Evolutionary conservation across 805 yeast species (phyloP), one percentile per base, ranked within the genome.

Genomic region (Sungouiozyma ichnusensis): DNA sequence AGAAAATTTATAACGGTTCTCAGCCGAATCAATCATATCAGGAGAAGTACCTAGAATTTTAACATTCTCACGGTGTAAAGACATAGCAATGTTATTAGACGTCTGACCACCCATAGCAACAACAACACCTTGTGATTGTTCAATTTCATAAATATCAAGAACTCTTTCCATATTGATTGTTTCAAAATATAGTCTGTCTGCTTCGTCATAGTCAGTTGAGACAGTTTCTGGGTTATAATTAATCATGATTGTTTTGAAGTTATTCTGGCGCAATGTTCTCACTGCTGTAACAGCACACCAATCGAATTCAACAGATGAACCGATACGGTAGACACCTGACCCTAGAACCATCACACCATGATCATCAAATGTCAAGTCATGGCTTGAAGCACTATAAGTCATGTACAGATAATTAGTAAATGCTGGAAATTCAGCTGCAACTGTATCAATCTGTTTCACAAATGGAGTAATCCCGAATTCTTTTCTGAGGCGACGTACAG

Each of bases 101-200:
- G 96, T 85, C 71, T 90, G 98, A 62, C 98, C 98, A 74, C 98
- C 98, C 95, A 90, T 87, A 44, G 97, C 81, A 49, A 90, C 85
- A 46, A 90, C 79, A 44, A 90, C 97, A 71, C 97, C 98, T 11
- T 78, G 66, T 33, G 95, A 81, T 53, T 77, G 76, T 70, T 92
- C 97, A 44, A 86, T 68, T 63, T 90, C 96, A 62, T 90, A 92
- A 54, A 90, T 87, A 69, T 90, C 98, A 58, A 90, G 71, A 24
- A 90, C 90, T 63, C 97, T 77, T 71, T 90, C 98, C 56, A 88
- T 71, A 65, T 86, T 86, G 65, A 90, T 85, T 36, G 92, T 88
- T 73, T 90, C 98, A 58, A 90, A 90, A 69, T 92, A 90, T 53
- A 90, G 76, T 64, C 97, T 77, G 64, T 90, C 98, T 44, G 94